Base-by-base conservation (phyloP, 2,329 filamentous ascomycete genomes). In the Cladophialophora chaetospira region DNA sequence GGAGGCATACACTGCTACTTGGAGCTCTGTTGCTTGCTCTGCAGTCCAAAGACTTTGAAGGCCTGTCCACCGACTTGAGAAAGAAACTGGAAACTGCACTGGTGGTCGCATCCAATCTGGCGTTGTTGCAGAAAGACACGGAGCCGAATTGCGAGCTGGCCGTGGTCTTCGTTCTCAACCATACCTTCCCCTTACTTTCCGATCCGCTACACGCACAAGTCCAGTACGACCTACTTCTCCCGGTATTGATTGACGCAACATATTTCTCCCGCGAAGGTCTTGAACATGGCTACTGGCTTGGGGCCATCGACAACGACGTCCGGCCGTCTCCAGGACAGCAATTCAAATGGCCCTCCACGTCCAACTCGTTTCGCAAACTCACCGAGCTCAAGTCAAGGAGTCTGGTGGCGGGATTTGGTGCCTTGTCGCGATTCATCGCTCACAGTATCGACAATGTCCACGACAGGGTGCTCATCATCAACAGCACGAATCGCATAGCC, bases 1-100 rank as follows among this genome's bases (percentile, higher is more conserved):
- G 91, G 91, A 87, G 91, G 71, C 91, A 96, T 71, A 73, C 91
- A 26, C 77, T 96, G n/a, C 81, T 92, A 4, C 81, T 96, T 6
- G 86, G 86, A 0, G 92, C 91, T 2, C 76, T 96, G 19, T 73
- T 96, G 56, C 81, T 93, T 68, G 91, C 89, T 6, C 87, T 92
- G 68, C 54, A 54, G n/a, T 52, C 54, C 5, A 55, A 54, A 23
- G 25, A 61, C 5, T 58, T 59, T 21, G 57, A 58, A 40, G 87
- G 88, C 63, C 72, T 91, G n/a, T 83, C 86, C 4, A 73, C 77
- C 28, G 72, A 79, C 48, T 78, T 93, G 70, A 80, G 86, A 43
- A 81, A 77, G 29, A 89, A 83, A 38, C 76, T 96, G 0, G 88
- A 93, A 68, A 78, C 80, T 15, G 89, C 88, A 1, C 80, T 96